A percentile compares a stretch with the other conserved stretches of the same genome.
Evolutionary conservation across 2,329 filamentous ascomycete species (phyloP).

Genomic region (Nothophaeocryptopus gaeumannii): DNA sequence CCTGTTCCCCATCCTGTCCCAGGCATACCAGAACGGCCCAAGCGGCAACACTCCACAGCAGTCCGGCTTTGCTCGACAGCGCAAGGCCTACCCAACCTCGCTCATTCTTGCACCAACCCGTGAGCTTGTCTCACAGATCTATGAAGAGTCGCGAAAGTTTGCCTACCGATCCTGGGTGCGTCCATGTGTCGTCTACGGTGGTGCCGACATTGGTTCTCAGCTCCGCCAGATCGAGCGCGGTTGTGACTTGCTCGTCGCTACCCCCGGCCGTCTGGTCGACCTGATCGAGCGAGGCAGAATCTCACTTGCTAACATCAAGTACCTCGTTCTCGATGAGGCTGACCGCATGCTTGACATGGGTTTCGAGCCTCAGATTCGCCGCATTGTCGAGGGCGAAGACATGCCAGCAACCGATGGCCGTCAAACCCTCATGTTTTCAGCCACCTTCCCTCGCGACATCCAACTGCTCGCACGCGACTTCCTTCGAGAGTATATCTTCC

Average conservation of each 20-base stretch:
- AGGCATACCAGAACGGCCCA: conserved; percentile 88
- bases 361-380: conserved; percentile 99
- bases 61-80: conserved; percentile 82
- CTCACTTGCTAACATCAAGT: conserved; percentile 97
- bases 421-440: conserved; percentile 99
- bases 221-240: conserved; percentile 97
- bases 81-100: conserved; percentile 96
- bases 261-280: conserved; percentile 94
- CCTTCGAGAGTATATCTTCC: conserved; percentile 98
- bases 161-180: conserved; percentile 98
- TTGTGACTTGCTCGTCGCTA: conserved; percentile 94
- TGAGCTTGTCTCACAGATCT: conserved; percentile 98
- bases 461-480: conserved; percentile 99
- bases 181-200: conserved; percentile 97
- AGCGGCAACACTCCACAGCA: conserved; percentile 63
- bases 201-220: conserved; percentile 97
- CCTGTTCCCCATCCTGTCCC: conserved; percentile 97
- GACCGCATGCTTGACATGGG: conserved; percentile 99
- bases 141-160: conserved; percentile 96
- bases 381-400: conserved; percentile 96
- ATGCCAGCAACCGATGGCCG: conserved; percentile 82
- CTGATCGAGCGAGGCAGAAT: conserved; percentile 98
- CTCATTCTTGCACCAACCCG: conserved; percentile 94
- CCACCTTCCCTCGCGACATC: conserved; percentile 97
- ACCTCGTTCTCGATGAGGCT: conserved; percentile 96